phyloP scores from a whole-genome alignment of 106 monocot species.

The Phalaenopsis equestris region DNA sequence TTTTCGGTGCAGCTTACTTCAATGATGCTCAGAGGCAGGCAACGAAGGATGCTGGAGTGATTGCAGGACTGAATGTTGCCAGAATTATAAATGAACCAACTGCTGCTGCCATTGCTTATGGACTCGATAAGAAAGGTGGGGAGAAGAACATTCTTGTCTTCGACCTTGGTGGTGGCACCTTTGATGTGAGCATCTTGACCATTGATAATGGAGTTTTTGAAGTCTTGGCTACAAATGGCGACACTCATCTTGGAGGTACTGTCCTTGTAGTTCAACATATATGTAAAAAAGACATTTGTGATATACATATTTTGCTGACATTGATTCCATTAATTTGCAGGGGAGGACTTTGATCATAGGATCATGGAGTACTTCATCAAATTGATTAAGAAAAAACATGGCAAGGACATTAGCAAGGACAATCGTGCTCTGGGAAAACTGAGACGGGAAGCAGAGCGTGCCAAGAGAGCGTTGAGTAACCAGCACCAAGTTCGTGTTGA shows the following conservation, averaged over 20 bases:
- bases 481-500: slow-evolving; percentile 33
- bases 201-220: slow-evolving; percentile 30
- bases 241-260: slow-evolving; percentile 33
- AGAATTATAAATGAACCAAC: slow-evolving; percentile 35
- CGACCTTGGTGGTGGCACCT: slow-evolving; percentile 28
- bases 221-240: slow-evolving; percentile 27
- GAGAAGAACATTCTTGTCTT: slow-evolving; percentile 36
- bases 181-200: slow-evolving; percentile 31
- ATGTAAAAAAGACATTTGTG: not conserved
- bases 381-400: slow-evolving; percentile 28
- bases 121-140: slow-evolving; percentile 28
- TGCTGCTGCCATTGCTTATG: slow-evolving; percentile 33
- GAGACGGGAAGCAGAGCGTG: slow-evolving; percentile 32
- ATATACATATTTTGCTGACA: too few relatives aligned
- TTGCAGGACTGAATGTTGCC: slow-evolving; percentile 23
- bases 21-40: slow-evolving; percentile 36
- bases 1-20: slow-evolving; percentile 19
- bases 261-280: not conserved
- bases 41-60: slow-evolving; percentile 30
- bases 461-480: slow-evolving; percentile 35
- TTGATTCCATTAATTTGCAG: slow-evolving; percentile 3
- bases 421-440: slow-evolving; percentile 36
- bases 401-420: slow-evolving; percentile 43
- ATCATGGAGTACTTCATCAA: slow-evolving; percentile 41
- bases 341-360: slow-evolving; percentile 35